Evolutionary conservation across 2,329 filamentous ascomycete genomes (phyloP).

Genomic region (Dactylellina haptotyla): DNA sequence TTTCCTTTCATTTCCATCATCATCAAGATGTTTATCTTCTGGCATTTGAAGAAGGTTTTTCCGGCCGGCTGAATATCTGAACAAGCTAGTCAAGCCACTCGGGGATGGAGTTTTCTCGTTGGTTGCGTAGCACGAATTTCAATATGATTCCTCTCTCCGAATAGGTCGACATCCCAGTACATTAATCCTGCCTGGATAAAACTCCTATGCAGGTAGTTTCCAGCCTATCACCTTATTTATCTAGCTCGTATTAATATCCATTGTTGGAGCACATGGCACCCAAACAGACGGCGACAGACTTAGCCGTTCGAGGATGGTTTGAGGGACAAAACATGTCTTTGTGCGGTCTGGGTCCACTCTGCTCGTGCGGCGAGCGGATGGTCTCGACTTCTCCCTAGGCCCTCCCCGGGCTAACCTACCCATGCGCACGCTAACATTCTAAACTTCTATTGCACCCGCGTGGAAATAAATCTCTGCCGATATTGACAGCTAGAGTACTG

Average conservation of each 20-base stretch:
- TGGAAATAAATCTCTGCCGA: slow-evolving; percentile 19
- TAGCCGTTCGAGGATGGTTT: too few species aligned
- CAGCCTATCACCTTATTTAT: too few species aligned
- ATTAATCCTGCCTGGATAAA: too few species aligned
- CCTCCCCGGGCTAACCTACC: slow-evolving; percentile 2
- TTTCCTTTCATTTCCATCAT: slow-evolving; percentile 1
- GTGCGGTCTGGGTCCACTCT: too few species aligned
- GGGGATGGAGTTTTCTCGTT: not conserved
- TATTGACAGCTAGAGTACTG: slow-evolving; percentile 1
- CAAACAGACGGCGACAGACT: too few species aligned
- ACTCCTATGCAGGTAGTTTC: too few species aligned
- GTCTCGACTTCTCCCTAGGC: slow-evolving; percentile 10
- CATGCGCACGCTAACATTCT: not conserved
- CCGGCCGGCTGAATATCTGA: not conserved
- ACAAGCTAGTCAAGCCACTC: slow-evolving; percentile 14
- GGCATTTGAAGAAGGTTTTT: slow-evolving; percentile 10
- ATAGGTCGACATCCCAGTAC: too few species aligned
- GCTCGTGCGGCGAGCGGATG: too few species aligned
- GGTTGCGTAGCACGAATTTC: slow-evolving; percentile 10
- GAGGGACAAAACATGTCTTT: too few species aligned
- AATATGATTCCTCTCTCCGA: slow-evolving; percentile 13
- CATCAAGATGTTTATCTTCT: not conserved
- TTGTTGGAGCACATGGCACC: too few species aligned
- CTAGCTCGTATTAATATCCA: too few species aligned
- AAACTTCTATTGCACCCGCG: slow-evolving; percentile 9